These are phyloP conservation scores for Solanum chiquidenum DNA, from an alignment of 257 asterid species.

Conservation along the genomic window DNA sequence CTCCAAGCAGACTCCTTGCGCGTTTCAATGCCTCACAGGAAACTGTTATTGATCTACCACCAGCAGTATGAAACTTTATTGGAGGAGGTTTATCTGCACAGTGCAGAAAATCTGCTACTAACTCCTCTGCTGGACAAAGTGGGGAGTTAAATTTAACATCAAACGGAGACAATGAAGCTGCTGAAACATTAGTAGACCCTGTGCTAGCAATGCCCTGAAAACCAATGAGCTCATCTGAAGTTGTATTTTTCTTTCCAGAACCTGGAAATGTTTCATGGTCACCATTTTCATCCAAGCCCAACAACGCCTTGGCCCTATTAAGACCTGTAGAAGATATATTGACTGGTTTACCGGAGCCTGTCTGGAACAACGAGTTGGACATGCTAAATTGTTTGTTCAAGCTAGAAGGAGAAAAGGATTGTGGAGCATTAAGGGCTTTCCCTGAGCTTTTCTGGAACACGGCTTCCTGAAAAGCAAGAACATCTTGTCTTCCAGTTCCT, in stretches of 20 bases:
- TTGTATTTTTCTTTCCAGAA: slow-evolving; percentile 17
- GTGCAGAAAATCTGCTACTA: slow-evolving; percentile 23
- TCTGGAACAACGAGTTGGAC: slow-evolving; percentile 26
- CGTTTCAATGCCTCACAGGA: slow-evolving; percentile 78
- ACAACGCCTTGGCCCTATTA: slow-evolving; percentile 60
- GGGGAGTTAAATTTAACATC: slow-evolving; percentile 15
- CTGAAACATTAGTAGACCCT: slow-evolving; percentile 19
- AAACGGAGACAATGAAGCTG: slow-evolving; percentile 14
- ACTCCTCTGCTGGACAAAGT: slow-evolving; percentile 17
- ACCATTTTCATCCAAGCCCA: slow-evolving; percentile 49
- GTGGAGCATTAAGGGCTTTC: slow-evolving; percentile 34
- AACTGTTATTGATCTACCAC: slow-evolving; percentile 89
- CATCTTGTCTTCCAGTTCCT: slow-evolving; percentile 24
- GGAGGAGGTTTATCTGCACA: slow-evolving; percentile 46
- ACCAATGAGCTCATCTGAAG: slow-evolving; percentile 16
- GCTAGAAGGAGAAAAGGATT: neutral
- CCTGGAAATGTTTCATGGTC: slow-evolving; percentile 25
- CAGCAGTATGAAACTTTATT: slow-evolving; percentile 86
- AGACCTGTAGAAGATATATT: slow-evolving; percentile 65
- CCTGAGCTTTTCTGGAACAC: slow-evolving; percentile 54
- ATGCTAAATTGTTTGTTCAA: neutral
- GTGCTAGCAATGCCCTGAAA: slow-evolving; percentile 7
- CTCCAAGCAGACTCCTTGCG: slow-evolving; percentile 81
- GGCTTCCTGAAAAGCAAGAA: slow-evolving; percentile 31
- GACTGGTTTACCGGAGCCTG: slow-evolving; percentile 69